Evolutionary conservation across 2,329 filamentous ascomycete species (phyloP), one percentile per base, ranked within the genome.

Genomic region (Ascochyta lentis): DNA sequence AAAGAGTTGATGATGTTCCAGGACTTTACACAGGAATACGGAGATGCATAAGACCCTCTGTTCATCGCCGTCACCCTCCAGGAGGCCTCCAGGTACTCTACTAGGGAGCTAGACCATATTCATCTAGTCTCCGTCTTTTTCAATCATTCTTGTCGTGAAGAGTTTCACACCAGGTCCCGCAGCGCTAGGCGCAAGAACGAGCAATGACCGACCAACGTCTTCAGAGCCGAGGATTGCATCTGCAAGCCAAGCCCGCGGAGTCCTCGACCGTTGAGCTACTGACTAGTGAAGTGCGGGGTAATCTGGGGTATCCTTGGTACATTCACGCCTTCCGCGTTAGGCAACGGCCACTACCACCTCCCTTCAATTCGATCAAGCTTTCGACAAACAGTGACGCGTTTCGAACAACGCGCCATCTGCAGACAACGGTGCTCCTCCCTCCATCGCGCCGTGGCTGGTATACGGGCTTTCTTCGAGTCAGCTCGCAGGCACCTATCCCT

Each of bases 1-100:
- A 54, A 65, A 19, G 64, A 65, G 50, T 65, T 58, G 22, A 68
- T 71, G 59, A 58, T 74, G 7, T 74, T 71, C 37, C 65, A 74
- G 54, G 44, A 49, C 9, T 49, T 53, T 8, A 49, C 38, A 10
- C 33, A 39, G 9, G 44, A 43, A 9, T 26, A 22, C 26, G 38
- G 26, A 16, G 39, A 29, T 15, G 19, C 12, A 13, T 27, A 12
- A 42, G 1, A 2, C 15, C 19, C 29, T 31, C 5, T 2, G 13
- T 13, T 15, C 4, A 12, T 13, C 29, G 12, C 29, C 13, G 29
- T 15, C 10, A 12, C 2, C 29, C 4, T 15, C 29, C 29, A 31
- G 12, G 6, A 31, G 12, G 6, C 29, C 12, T 31, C 29, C 29
- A 31, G 29, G 10, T 6, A 15, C 1, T 15, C 12, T 31, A 15